Conservation (phyloP, 306 rosid species). For the Malus asiatica region DNA sequence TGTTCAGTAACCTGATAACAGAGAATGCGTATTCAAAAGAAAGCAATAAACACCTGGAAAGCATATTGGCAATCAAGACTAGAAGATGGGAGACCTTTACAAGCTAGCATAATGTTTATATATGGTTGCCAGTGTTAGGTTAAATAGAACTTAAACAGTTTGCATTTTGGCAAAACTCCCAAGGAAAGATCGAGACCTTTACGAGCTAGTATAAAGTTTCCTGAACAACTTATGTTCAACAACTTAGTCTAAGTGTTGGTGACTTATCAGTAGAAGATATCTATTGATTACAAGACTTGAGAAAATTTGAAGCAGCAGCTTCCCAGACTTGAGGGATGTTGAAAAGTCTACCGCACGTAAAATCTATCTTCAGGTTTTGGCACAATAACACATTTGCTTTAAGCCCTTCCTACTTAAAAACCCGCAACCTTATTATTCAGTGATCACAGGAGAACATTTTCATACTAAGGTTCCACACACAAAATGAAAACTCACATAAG, state of each 20-base stretch:
- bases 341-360: background rate
- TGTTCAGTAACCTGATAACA: conserved; percentile 67
- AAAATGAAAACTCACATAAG: background rate
- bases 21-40: conserved; percentile 14
- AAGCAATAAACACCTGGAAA: background rate
- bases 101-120: too few relatives aligned
- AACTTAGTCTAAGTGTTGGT: background rate
- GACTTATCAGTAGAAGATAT: background rate
- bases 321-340: background rate
- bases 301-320: background rate
- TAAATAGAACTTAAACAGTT: background rate
- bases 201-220: background rate
- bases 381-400: background rate
- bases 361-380: background rate
- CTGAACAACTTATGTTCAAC: background rate
- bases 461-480: background rate
- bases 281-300: background rate
- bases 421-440: background rate
- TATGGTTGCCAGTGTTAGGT: background rate
- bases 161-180: background rate
- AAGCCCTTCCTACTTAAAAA: background rate
- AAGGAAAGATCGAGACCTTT: background rate
- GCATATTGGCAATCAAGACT: background rate
- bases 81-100: too few relatives aligned
- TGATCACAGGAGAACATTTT: background rate